A percentile compares a stretch with the other conserved stretches of the same genome.
These are phyloP conservation scores for Didymella glomerata DNA, from an alignment of 2,329 filamentous ascomycete species.

Conservation along the genomic window DNA sequence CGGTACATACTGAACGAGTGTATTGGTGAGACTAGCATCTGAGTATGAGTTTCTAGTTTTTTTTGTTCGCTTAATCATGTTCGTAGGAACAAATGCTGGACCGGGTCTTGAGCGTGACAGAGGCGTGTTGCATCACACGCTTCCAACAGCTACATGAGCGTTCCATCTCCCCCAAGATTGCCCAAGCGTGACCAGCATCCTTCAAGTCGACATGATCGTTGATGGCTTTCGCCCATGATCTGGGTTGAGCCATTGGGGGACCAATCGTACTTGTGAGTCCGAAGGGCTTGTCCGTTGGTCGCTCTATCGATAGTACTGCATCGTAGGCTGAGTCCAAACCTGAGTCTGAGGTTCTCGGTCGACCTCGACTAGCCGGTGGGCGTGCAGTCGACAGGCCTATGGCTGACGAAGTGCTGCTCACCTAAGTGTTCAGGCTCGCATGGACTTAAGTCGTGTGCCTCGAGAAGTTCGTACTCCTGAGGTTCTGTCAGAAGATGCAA, in stretches of 20 bases:
- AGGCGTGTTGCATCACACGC: not conserved
- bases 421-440: slow-evolving; percentile 1
- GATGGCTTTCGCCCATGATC: not conserved
- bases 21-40: slow-evolving; percentile 17
- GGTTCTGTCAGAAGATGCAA: slow-evolving; percentile 24
- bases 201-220: not conserved
- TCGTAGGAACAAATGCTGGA: not conserved
- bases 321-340: slow-evolving; percentile 10
- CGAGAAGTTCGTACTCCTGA: slow-evolving; percentile 13
- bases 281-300: slow-evolving; percentile 1
- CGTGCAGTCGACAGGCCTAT: not conserved
- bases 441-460: slow-evolving; percentile 11
- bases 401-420: slow-evolving; percentile 4
- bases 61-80: slow-evolving; percentile 4
- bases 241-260: not conserved
- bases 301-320: slow-evolving; percentile 14
- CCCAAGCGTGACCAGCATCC: slow-evolving; percentile 4
- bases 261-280: not conserved
- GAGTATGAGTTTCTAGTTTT: slow-evolving; percentile 12
- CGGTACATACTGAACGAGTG: slow-evolving; percentile 3
- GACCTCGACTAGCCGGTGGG: not conserved
- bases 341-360: slow-evolving; percentile 5
- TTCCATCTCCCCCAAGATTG: not conserved
- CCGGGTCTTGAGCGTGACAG: slow-evolving; percentile 2
- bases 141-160: not conserved